phyloP scores from a whole-genome alignment of 176 grass and related monocot genomes.

The Aegilops speltoides region DNA sequence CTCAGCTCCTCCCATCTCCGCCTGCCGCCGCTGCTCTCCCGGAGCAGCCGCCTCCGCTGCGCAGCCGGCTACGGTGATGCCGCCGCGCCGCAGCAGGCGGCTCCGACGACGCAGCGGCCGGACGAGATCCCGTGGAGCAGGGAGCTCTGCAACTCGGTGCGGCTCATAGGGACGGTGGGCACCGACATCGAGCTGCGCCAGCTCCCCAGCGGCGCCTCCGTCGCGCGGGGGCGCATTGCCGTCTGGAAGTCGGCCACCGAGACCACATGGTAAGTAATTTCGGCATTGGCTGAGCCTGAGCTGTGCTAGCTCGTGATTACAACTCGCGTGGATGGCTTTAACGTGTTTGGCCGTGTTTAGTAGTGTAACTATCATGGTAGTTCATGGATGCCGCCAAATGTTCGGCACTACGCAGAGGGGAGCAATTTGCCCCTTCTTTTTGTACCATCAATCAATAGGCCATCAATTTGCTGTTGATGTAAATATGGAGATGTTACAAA shows the following conservation, averaged over 20 bases:
- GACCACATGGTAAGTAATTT: slow-evolving; percentile 57
- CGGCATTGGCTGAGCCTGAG: not conserved
- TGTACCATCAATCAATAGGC: not conserved
- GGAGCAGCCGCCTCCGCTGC: slow-evolving; percentile 17
- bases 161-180: slow-evolving; percentile 74
- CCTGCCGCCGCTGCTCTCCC: not conserved
- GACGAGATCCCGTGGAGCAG: slow-evolving; percentile 72
- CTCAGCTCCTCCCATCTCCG: not conserved
- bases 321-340: not conserved
- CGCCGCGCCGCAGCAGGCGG: not conserved
- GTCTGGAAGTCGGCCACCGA: slow-evolving; percentile 77
- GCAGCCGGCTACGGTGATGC: slow-evolving; percentile 28
- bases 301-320: not conserved
- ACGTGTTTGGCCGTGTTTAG: not conserved
- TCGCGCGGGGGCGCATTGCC: slow-evolving; percentile 75
- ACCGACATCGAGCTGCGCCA: slow-evolving; percentile 71
- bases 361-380: not conserved
- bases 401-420: not conserved
- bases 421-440: not conserved
- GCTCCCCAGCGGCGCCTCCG: slow-evolving; percentile 55
- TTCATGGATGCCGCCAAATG: not conserved
- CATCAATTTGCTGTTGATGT: not conserved
- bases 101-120: slow-evolving; percentile 41
- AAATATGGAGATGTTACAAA: not conserved
- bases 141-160: slow-evolving; percentile 71